Evolutionary conservation across 2,329 filamentous ascomycete genomes (phyloP), one percentile per base, ranked within the genome.

Genomic region (Ophiostoma sp.): DNA sequence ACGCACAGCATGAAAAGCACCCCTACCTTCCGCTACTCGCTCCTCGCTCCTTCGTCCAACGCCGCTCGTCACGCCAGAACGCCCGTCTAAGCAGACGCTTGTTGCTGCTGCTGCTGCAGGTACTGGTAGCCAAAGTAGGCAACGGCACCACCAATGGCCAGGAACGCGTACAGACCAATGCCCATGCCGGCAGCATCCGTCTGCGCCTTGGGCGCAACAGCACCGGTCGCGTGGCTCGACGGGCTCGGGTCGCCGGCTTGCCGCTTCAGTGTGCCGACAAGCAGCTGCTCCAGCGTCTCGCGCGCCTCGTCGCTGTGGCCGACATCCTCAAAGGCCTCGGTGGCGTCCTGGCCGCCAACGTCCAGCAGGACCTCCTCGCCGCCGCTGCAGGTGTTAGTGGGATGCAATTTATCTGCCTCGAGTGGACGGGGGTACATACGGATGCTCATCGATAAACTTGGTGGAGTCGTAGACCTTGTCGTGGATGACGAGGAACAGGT

Each of bases 281-380:
- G 84, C 77, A 97, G 86, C 80, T 90, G 89, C 42, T 92, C 90
- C 73, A 99, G 90, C 78, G 97, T 95, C 87, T 98, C 95, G 78
- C 96, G 92, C 78, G 96, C 96, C 88, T 99, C 96, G 84, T 99
- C 96, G 80, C 93, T 97, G 92, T 99, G 96, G 81, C 96, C 96
- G 80, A 99, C 96, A 84, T 99, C 96, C 87, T 99, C 96, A 82
- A 99, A 99, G 75, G 96, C 95, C 86, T 98, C 96, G 79, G 95
- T 97, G 80, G 93, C 92, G 84, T 99, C 96, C 86, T 97, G 95
- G 78, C 96, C 96, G 80, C 88, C 96, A 77, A 98, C 95, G 79
- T 99, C 96, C 78, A 99, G 92, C 76, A 99, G 87, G 79, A 99
- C 96, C 87, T 99, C 96, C 86, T 99, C 96, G 86, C 96, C 96